Percentiles rank a stretch among this genome's conserved stretches.
These are phyloP conservation scores for Amylostereum chailletii DNA, from an alignment of 1,284 basidiomycete genomes.

Conservation along the genomic window DNA sequence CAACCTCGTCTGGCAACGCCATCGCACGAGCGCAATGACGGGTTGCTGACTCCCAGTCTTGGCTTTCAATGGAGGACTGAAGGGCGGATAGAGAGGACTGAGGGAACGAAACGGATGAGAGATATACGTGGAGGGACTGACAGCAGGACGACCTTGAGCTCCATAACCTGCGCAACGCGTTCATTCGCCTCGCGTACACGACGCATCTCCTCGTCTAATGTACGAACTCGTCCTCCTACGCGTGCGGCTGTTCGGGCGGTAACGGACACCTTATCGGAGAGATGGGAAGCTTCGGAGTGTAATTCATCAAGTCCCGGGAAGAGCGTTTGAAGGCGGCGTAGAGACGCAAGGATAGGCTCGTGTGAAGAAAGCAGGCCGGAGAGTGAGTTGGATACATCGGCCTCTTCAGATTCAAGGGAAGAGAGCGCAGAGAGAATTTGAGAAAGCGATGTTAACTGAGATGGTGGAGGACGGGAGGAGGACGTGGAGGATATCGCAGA, in stretches of 20 bases:
- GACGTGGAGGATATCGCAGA: too few species aligned
- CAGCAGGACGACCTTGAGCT: conserved; percentile 57
- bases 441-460: conserved; percentile 43
- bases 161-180: conserved; percentile 80
- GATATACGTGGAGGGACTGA: conserved; percentile 1
- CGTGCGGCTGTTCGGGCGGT: conserved; percentile 82
- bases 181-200: conserved; percentile 81
- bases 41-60: conserved; percentile 95
- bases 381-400: conserved; percentile 70
- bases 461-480: neutral
- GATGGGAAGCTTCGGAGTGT: conserved; percentile 48
- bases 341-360: conserved; percentile 57
- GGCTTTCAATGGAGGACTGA: conserved; percentile 68
- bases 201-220: conserved; percentile 86
- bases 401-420: conserved; percentile 70
- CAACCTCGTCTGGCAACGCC: conserved; percentile 70
- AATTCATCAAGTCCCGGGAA: conserved; percentile 58
- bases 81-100: conserved; percentile 77
- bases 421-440: conserved; percentile 68
- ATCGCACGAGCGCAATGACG: conserved; percentile 87
- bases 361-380: conserved; percentile 63
- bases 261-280: conserved; percentile 50
- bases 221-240: conserved; percentile 82
- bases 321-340: conserved; percentile 57
- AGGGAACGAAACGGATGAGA: conserved; percentile 2